A percentile compares a stretch with the other conserved stretches of the same genome.
phyloP scores from a whole-genome alignment of 805 yeast genomes.

The Yarrowia yakushimensis region DNA sequence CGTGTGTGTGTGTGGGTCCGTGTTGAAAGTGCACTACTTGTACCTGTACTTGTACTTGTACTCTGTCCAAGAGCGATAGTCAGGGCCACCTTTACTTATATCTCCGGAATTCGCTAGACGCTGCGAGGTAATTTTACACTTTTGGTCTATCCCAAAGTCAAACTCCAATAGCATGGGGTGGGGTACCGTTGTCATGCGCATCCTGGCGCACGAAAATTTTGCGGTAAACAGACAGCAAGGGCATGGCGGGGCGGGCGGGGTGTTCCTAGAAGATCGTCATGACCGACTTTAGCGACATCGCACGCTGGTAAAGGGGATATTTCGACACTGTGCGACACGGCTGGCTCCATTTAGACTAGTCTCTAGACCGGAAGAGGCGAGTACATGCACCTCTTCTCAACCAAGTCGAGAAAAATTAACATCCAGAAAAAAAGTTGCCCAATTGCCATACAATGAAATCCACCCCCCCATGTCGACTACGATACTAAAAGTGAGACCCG shows the following conservation, averaged over 20 bases:
- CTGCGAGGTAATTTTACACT: not conserved
- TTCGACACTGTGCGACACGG: too few relatives aligned
- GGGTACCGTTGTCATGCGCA: constrained; percentile 20
- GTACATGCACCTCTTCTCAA: not conserved
- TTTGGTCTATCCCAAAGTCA: not conserved
- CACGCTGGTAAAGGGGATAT: too few relatives aligned
- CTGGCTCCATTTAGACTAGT: not conserved
- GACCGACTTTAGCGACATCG: too few relatives aligned
- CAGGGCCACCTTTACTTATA: not conserved
- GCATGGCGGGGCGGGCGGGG: not conserved
- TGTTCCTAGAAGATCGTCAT: too few relatives aligned
- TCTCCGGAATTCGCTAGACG: not conserved
- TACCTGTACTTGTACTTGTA: too few relatives aligned
- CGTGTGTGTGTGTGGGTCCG: not conserved
- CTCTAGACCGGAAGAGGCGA: not conserved
- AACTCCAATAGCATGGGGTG: constrained; percentile 5
- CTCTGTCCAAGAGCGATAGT: too few relatives aligned
- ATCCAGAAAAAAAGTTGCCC: not conserved
- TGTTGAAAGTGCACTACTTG: not conserved
- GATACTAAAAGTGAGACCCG: not conserved
- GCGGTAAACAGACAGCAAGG: constrained; percentile 19
- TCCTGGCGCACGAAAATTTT: constrained; percentile 11
- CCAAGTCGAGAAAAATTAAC: too few relatives aligned
- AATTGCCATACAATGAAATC: not conserved
- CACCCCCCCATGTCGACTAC: not conserved